phyloP scores from a whole-genome alignment of 495 filamentous ascomycete species.

The Staphylotrichum longicolle region DNA sequence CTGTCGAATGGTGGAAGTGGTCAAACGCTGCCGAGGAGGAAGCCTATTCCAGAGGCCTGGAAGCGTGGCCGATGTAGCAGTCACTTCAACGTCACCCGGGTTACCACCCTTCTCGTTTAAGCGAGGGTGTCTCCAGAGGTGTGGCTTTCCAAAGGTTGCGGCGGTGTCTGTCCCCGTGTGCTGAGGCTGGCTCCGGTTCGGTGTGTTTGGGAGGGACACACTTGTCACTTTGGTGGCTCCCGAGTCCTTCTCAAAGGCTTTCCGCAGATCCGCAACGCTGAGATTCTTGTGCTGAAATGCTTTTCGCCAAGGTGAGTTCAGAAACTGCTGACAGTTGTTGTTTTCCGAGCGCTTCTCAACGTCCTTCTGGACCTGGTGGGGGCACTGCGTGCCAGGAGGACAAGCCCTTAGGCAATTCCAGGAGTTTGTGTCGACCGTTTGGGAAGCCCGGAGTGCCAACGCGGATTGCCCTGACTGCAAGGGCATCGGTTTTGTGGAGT shows the following conservation, averaged over 20 bases:
- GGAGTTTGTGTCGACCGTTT: too few species aligned
- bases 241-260: constrained; percentile 31
- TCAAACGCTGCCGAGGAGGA: background rate
- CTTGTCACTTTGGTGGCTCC: background rate
- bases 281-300: constrained; percentile 23
- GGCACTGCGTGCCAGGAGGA: too few species aligned
- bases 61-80: background rate
- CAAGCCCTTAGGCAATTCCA: too few species aligned
- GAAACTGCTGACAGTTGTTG: background rate
- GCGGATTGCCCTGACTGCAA: too few species aligned
- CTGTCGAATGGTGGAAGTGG: background rate
- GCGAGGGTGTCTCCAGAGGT: too few species aligned
- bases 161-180: background rate
- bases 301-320: background rate
- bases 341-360: background rate
- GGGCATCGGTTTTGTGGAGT: too few species aligned
- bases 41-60: background rate
- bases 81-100: background rate
- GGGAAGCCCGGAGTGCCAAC: too few species aligned
- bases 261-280: constrained; percentile 40
- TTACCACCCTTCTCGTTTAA: too few species aligned
- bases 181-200: background rate
- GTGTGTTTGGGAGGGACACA: background rate
- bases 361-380: too few species aligned
- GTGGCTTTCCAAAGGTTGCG: too few species aligned